Evolutionary conservation across 257 asterid species (phyloP), one percentile per base, ranked within the genome.

Genomic region (Cruciata laevipes): DNA sequence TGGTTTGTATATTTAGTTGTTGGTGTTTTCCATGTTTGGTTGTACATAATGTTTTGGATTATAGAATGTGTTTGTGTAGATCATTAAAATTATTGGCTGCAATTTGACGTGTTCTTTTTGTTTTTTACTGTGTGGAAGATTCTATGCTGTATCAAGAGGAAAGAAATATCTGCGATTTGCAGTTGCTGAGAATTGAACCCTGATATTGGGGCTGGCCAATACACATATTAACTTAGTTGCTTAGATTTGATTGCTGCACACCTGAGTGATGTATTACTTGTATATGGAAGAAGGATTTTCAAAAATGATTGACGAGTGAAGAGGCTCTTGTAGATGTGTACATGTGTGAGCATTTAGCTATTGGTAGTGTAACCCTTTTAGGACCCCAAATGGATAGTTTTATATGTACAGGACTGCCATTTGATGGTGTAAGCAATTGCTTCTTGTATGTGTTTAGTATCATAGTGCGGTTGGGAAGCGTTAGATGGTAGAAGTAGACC

Each of bases 231-330:
- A 24, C 32, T 57, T 20, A 24, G 62, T 10, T 57, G 31, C 62
- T 57, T 57, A 57, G 33, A 57, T 14, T 21, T 23, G 4, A 17
- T 4, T 9, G 68, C 12, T 63, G 18, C 68, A 3, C 23, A 32
- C 37, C 20, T 20, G 51, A 63, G 17, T 8, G 68, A 14, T 42
- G 20, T 13, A 21, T 25, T 18, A 30, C 64, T 59, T 57, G 16
- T 21, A 59, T 59, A 20, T 62, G 32, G 64, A 62, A 17, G 47
- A 61, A 62, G 66, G 66, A 62, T 23, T 59, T 59, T 59, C 20
- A 13, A 25, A 27, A 27, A 32, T 59, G 30, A 27, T 59, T 59
- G 0, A 6, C 9, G 30, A 18, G 25, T 9, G n/a, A 53, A 53
- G 27, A 53, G 60, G 13, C 60, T 53, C 25, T 53, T n/a, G 20